Evolutionary conservation across 495 filamentous ascomycete genomes (phyloP).

Genomic region (Tuber microsphaerosporum): DNA sequence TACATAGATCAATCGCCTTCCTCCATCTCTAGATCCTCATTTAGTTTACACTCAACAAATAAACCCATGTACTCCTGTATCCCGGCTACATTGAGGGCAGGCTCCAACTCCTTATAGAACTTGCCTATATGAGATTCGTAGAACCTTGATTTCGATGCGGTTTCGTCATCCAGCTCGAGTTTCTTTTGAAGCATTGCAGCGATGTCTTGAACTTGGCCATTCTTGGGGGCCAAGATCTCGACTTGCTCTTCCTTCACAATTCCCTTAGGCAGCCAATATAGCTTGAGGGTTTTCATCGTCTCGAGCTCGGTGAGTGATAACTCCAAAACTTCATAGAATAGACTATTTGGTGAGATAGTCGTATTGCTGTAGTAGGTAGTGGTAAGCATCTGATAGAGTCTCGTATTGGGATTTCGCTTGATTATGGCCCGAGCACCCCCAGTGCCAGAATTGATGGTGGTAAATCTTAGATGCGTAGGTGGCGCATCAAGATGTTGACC

Average conservation of each 20-base stretch:
- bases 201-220: conserved; percentile 68
- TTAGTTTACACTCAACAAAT: conserved; percentile 69
- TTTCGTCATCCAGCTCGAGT: conserved; percentile 66
- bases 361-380: conserved; percentile 51
- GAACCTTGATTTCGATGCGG: conserved; percentile 59
- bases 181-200: conserved; percentile 69
- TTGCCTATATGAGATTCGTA: conserved; percentile 74
- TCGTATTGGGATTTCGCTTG: conserved; percentile 61
- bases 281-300: conserved; percentile 72
- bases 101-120: conserved; percentile 64
- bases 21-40: conserved; percentile 57
- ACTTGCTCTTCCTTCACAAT: conserved; percentile 78
- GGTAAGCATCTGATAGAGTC: conserved; percentile 62
- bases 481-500: conserved; percentile 70
- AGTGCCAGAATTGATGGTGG: conserved; percentile 65
- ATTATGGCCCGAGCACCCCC: conserved; percentile 68
- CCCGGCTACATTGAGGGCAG: conserved; percentile 58
- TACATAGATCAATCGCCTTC: conserved; percentile 61
- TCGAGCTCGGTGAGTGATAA: conserved; percentile 89
- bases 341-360: conserved; percentile 51
- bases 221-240: conserved; percentile 78
- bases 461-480: conserved; percentile 82
- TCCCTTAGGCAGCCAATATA: conserved; percentile 81
- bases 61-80: conserved; percentile 81
- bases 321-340: conserved; percentile 89